Percentiles rank a stretch among this genome's conserved stretches.
phyloP scores from a whole-genome alignment of 2,329 filamentous ascomycete species.

The Stagonosporopsis rhizophila region DNA sequence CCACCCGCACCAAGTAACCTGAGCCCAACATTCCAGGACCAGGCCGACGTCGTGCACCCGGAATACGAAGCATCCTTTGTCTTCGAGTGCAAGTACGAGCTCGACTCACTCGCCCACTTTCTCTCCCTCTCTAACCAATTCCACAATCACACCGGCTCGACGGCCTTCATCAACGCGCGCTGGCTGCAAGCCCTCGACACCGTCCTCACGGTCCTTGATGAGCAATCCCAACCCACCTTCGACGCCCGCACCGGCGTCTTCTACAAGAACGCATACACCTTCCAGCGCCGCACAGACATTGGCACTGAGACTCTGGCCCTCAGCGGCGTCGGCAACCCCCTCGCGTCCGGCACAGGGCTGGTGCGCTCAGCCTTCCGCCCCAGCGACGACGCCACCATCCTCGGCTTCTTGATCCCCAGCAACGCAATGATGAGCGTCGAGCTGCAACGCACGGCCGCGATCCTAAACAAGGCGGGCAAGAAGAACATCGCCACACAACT shows the following conservation, averaged over 20 bases:
- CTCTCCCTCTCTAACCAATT: conserved; percentile 86
- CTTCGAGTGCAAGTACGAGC: conserved; percentile 99
- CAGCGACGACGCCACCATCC: conserved; percentile 91
- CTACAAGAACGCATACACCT: conserved; percentile 81
- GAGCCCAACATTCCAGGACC: conserved; percentile 74
- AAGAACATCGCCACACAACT: conserved; percentile 57
- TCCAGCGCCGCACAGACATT: conserved; percentile 77
- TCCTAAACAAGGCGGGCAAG: conserved; percentile 70
- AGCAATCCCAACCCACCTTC: conserved; percentile 85
- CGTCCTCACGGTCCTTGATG: conserved; percentile 74
- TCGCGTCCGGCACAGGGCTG: conserved; percentile 83
- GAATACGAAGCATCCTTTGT: conserved; percentile 83
- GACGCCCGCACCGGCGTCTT: conserved; percentile 69
- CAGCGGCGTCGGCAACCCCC: conserved; percentile 84
- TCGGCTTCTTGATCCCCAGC: conserved; percentile 92
- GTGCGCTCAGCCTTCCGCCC: conserved; percentile 92
- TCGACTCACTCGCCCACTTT: conserved; percentile 94
- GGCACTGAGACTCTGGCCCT: conserved; percentile 92
- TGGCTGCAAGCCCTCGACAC: conserved; percentile 82
- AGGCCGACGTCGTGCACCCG: conserved; percentile 85
- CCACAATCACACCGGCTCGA: conserved; percentile 77
- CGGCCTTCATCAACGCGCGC: conserved; percentile 76
- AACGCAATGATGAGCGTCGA: conserved; percentile 98
- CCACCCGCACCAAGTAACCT: conserved; percentile 85
- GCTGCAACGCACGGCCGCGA: conserved; percentile 73